phyloP scores from a whole-genome alignment of 176 grass and related monocot species.

The barley (Hordeum vulgare) region DNA sequence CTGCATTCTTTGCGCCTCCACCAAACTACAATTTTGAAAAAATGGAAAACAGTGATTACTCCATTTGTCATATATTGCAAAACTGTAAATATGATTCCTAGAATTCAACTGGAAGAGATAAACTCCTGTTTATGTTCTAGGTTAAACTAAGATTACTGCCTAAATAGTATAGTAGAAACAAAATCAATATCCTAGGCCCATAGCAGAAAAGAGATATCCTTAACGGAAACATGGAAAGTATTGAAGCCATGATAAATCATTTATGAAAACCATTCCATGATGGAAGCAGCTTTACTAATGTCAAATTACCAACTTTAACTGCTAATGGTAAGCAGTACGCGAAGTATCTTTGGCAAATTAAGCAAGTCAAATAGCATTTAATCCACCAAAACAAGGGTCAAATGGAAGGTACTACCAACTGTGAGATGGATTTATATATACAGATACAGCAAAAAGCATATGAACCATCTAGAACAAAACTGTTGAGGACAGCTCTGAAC shows the following conservation, averaged over 20 bases:
- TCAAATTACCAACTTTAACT: background rate
- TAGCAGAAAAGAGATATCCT: background rate
- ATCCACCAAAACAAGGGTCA: background rate
- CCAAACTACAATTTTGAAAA: constrained; percentile 25
- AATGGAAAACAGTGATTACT: background rate
- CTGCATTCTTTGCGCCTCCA: constrained; percentile 43
- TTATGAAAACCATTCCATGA: background rate
- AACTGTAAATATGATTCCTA: background rate
- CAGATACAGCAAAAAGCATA: background rate
- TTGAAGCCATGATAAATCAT: background rate
- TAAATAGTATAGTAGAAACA: background rate
- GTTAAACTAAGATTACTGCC: background rate
- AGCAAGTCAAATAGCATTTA: background rate
- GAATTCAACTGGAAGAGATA: background rate
- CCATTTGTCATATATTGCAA: background rate
- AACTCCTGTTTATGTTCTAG: background rate
- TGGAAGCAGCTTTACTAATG: background rate
- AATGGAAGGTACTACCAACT: constrained; percentile 11
- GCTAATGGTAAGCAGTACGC: background rate
- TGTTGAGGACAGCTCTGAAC: background rate
- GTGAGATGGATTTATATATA: background rate
- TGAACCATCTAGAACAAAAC: background rate
- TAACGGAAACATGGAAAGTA: background rate
- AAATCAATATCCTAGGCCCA: background rate
- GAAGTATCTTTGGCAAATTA: background rate